A percentile compares a stretch with the other conserved stretches of the same genome.
phyloP scores from a whole-genome alignment of 257 asterid species.

The Handroanthus guayacan region DNA sequence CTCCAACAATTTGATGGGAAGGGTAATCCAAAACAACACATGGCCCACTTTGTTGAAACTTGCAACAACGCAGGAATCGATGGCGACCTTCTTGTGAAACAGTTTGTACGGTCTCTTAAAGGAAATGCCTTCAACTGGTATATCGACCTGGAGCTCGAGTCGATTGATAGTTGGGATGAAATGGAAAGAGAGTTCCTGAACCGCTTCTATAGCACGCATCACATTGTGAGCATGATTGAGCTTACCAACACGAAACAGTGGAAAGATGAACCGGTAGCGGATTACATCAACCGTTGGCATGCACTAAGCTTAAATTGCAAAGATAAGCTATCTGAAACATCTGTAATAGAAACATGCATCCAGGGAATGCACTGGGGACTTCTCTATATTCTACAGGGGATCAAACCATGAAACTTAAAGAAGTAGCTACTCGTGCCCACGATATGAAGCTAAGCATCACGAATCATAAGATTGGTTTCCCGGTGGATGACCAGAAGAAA shows the following conservation, averaged over 20 bases:
- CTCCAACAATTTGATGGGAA: conserved; percentile 18
- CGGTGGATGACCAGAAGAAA: background rate
- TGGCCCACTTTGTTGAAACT: conserved; percentile 14
- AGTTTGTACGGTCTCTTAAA: background rate
- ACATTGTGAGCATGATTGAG: background rate
- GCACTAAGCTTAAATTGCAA: background rate
- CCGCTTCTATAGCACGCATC: too few relatives aligned
- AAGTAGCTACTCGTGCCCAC: background rate
- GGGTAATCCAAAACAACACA: background rate
- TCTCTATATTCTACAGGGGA: background rate
- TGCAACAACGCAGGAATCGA: background rate
- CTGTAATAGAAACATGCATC: background rate
- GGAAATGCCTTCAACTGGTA: background rate
- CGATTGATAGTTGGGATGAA: too few relatives aligned
- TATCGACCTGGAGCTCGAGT: background rate
- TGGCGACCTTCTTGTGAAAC: background rate
- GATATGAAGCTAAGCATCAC: background rate
- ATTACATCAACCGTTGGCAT: background rate
- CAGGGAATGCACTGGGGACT: background rate
- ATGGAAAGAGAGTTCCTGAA: too few relatives aligned
- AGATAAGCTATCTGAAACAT: background rate
- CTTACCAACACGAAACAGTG: background rate
- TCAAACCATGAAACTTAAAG: background rate
- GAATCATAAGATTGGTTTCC: too few relatives aligned
- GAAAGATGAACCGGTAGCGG: background rate